Conservation (phyloP, 176 grass and related monocot genomes). For the Phyllostachys edulis region DNA sequence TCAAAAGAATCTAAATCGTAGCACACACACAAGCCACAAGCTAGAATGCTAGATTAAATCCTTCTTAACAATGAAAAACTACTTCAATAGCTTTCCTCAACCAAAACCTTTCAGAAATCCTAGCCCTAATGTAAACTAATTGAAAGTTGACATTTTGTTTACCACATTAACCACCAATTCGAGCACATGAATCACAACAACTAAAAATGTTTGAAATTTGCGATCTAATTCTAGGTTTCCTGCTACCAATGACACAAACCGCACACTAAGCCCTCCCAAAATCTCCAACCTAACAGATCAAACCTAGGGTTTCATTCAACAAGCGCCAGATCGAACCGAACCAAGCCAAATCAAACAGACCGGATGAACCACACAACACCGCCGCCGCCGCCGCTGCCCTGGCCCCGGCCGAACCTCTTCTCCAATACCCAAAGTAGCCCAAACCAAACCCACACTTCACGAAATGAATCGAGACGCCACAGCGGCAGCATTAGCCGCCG, state of each 20-base stretch:
- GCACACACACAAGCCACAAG: not conserved
- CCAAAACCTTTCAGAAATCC: not conserved
- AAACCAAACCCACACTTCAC: not conserved
- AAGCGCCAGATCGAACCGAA: conserved; percentile 25
- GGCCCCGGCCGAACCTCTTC: not conserved
- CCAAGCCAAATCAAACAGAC: conserved; percentile 21
- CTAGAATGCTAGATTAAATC: not conserved
- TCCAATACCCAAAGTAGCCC: not conserved
- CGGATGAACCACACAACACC: not conserved
- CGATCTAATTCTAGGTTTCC: not conserved
- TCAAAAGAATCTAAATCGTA: not conserved
- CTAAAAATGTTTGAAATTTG: not conserved
- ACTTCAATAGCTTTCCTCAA: not conserved
- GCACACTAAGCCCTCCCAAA: conserved; percentile 15
- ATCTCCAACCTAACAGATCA: conserved; percentile 16
- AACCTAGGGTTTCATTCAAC: conserved; percentile 27
- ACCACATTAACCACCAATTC: not conserved
- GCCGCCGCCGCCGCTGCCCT: not conserved
- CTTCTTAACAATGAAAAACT: not conserved
- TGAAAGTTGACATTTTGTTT: not conserved
- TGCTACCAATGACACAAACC: not conserved
- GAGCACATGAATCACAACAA: not conserved
- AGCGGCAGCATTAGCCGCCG: not conserved
- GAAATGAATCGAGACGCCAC: not conserved
- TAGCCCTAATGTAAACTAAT: not conserved